Evolutionary conservation across 2,329 filamentous ascomycete species (phyloP), one percentile per base, ranked within the genome.

Genomic region (Pseudonectria buxi): DNA sequence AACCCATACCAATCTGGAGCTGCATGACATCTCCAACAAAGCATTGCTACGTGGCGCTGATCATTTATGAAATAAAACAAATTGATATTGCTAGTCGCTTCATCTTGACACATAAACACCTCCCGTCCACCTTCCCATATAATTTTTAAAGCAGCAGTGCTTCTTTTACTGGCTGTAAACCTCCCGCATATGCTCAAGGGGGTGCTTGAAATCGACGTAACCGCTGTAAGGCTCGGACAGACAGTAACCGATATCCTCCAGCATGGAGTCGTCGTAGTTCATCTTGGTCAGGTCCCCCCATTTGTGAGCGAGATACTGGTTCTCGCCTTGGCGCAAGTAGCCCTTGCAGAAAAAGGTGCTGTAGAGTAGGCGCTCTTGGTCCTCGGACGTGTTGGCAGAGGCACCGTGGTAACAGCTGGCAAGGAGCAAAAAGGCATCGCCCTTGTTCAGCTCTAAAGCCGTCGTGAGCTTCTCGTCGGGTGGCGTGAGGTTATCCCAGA

Each of bases 401-500:
- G 24, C 36, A 9, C 31, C 36, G 14, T 38, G 36, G 15, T 27
- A 38, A 24, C 36, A 38, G 12, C 26, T 26, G 1, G 36, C 22
- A 5, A 38, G 18, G 9, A 38, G 13, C 4, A 38, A 30, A 24
- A 38, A 38, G 4, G 36, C 36, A 14, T 38, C 36, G 4, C 36
- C 36, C 7, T 14, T 14, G 3, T 38, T 14, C n/a, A 38, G 15
- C 22, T 34, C 36, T 13, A 32, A 27, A 14, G 27, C 28, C 10
- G 27, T 26, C 2, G 16, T 14, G 2, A 29, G 16, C 11, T 28
- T 11, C 9, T 38, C 36, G 24, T 18, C 14, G 13, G 36, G 36
- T 11, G 30, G 36, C 11, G 12, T 15, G 9, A n/a, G 10, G 10
- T 31, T 10, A 11, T 18, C 27, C 36, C 36, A 38, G 13, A 38